A percentile compares a stretch with the other conserved stretches of the same genome.
Conservation (phyloP, 1,284 basidiomycete species). For the Ustilago esculenta region DNA sequence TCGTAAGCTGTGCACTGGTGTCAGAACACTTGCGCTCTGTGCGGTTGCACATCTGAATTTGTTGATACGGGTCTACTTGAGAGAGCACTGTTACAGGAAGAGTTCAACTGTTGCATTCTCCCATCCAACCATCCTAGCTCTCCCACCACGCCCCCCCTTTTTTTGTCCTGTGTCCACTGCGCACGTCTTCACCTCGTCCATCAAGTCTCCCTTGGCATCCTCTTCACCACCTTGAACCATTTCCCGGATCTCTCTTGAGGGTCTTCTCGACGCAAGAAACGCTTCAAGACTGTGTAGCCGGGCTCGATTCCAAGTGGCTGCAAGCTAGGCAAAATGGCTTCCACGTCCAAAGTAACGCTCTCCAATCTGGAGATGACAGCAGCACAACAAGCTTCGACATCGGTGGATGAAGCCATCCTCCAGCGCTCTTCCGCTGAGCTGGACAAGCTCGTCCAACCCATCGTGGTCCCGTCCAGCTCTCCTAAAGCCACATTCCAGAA, state of each 20-base stretch:
- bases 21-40: too few species aligned
- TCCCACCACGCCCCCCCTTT: too few species aligned
- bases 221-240: too few species aligned
- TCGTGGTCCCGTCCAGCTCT: constrained; percentile 31
- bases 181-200: too few species aligned
- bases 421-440: constrained; percentile 24
- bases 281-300: neutral
- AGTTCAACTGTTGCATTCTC: too few species aligned
- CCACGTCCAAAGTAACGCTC: constrained; percentile 32
- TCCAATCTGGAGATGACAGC: neutral
- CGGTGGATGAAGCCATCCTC: constrained; percentile 26
- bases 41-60: too few species aligned
- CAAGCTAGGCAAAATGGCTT: constrained; percentile 20
- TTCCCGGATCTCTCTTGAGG: neutral
- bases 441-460: constrained; percentile 24
- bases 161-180: too few species aligned
- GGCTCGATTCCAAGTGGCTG: neutral
- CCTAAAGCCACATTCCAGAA: constrained; percentile 68
- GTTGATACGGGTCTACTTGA: constrained; percentile 8
- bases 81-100: constrained; percentile 2
- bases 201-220: too few species aligned
- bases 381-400: constrained; percentile 4
- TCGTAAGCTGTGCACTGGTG: too few species aligned
- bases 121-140: too few species aligned
- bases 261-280: neutral